phyloP scores from a whole-genome alignment of 1,284 basidiomycete species.

The Fistulinella cinereoalba region DNA sequence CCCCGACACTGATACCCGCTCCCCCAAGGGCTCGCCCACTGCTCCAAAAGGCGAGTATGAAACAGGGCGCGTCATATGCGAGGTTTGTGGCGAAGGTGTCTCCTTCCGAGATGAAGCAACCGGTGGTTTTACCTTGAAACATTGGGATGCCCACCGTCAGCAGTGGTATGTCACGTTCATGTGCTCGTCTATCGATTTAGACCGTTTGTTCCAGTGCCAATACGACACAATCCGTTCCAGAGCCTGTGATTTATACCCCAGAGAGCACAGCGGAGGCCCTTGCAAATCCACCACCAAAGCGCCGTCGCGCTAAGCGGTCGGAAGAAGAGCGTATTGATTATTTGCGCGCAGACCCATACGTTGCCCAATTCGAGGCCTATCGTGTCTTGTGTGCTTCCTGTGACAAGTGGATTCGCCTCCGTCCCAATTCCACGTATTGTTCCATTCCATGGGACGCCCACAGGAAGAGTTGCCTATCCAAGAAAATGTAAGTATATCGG shows the following conservation, averaged over 20 bases:
- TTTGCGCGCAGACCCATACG: slow-evolving; percentile 69
- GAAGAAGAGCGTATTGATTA: slow-evolving; percentile 77
- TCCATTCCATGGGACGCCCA: slow-evolving; percentile 84
- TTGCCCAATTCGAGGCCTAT: slow-evolving; percentile 73
- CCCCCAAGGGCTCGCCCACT: slow-evolving; percentile 14
- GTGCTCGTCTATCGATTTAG: slow-evolving; percentile 1
- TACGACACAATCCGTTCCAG: slow-evolving; percentile 32
- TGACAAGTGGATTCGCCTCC: slow-evolving; percentile 77
- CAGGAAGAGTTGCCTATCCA: slow-evolving; percentile 69
- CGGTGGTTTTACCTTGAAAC: slow-evolving; percentile 59
- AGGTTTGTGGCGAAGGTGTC: slow-evolving; percentile 55
- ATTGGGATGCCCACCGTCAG: slow-evolving; percentile 65
- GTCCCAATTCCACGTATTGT: slow-evolving; percentile 79
- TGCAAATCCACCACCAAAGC: slow-evolving; percentile 49
- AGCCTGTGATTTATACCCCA: slow-evolving; percentile 42
- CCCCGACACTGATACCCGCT: slow-evolving; percentile 17
- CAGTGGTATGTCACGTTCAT: slow-evolving; percentile 46
- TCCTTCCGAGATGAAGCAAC: slow-evolving; percentile 61
- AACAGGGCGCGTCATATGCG: slow-evolving; percentile 61
- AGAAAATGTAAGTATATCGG: slow-evolving; percentile 52
- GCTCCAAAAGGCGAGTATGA: slow-evolving; percentile 46
- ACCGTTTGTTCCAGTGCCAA: slow-evolving; percentile 26
- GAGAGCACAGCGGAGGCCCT: slow-evolving; percentile 40
- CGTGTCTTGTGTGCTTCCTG: slow-evolving; percentile 73
- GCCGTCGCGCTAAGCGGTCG: slow-evolving; percentile 70